phyloP scores from a whole-genome alignment of 345 rosid genomes.

The Eutrema heterophyllum region DNA sequence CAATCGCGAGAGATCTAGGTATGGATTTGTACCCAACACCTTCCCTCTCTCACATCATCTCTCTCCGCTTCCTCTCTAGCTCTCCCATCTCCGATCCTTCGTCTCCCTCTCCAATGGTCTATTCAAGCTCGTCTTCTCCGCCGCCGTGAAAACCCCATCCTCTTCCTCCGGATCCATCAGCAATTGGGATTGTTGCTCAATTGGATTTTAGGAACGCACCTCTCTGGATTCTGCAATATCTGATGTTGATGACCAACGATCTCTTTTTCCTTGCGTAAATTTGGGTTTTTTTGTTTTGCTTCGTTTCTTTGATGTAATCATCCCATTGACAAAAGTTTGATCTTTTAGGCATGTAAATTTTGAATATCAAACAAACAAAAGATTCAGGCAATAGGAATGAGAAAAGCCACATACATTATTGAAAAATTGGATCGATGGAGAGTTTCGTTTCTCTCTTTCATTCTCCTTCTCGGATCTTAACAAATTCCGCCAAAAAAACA shows the following conservation, averaged over 20 bases:
- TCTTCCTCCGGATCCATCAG: slow-evolving; percentile 14
- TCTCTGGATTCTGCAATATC: slow-evolving; percentile 56
- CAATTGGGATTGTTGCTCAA: slow-evolving; percentile 69
- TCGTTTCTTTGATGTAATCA: not conserved
- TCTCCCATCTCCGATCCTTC: slow-evolving; percentile 57
- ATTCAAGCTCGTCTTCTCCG: slow-evolving; percentile 54
- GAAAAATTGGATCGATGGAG: no score
- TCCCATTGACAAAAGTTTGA: not conserved
- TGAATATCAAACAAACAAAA: not conserved
- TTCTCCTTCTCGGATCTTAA: not conserved
- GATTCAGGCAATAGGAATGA: not conserved
- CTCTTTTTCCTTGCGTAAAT: slow-evolving; percentile 51
- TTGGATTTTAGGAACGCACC: slow-evolving; percentile 69
- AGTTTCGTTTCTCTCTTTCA: not conserved
- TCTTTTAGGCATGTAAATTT: not conserved
- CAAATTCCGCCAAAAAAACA: not conserved
- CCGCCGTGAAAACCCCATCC: not conserved
- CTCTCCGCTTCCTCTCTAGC: slow-evolving; percentile 50
- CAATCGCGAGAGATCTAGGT: slow-evolving; percentile 64
- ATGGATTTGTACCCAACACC: slow-evolving; percentile 69
- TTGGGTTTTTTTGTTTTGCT: not conserved
- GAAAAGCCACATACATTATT: not conserved
- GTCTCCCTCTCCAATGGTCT: slow-evolving; percentile 60
- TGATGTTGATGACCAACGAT: slow-evolving; percentile 40
- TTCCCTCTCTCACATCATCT: slow-evolving; percentile 70